Percentiles rank a stretch among this genome's conserved stretches.
phyloP scores from a whole-genome alignment of 495 filamentous ascomycete genomes.

The Poronia punctata region DNA sequence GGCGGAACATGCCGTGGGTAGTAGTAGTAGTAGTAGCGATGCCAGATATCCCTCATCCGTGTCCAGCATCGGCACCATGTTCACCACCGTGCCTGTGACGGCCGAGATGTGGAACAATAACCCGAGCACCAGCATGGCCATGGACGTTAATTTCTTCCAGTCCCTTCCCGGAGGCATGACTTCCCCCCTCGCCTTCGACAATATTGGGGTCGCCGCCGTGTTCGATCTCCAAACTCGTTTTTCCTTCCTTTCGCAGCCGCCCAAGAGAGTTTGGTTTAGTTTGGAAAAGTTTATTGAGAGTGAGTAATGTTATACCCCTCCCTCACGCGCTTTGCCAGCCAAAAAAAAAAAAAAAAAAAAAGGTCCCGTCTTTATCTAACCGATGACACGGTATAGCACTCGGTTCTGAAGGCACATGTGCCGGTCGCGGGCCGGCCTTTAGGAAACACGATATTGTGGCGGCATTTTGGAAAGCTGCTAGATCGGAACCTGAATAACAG shows the following conservation, averaged over 20 bases:
- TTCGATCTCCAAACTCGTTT: slow-evolving; percentile 13
- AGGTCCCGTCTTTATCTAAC: too few species aligned
- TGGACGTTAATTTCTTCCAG: slow-evolving; percentile 7
- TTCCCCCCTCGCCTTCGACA: slow-evolving; percentile 16
- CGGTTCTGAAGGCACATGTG: slow-evolving; percentile 44
- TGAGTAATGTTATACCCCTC: slow-evolving; percentile 1
- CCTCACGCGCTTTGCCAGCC: neutral
- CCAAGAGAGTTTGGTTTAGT: slow-evolving; percentile 16
- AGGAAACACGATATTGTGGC: slow-evolving; percentile 50
- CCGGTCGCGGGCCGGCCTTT: slow-evolving; percentile 57
- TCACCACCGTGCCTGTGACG: slow-evolving; percentile 1
- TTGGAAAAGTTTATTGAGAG: slow-evolving; percentile 20
- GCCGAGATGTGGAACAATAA: slow-evolving; percentile 11
- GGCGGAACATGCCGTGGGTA: neutral
- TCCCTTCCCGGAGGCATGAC: slow-evolving; percentile 4
- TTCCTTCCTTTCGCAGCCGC: slow-evolving; percentile 20
- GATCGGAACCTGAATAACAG: neutral
- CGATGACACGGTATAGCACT: slow-evolving; percentile 32
- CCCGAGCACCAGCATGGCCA: slow-evolving; percentile 5
- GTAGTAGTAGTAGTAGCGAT: too few species aligned
- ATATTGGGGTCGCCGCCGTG: slow-evolving; percentile 7
- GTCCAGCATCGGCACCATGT: slow-evolving; percentile 4
- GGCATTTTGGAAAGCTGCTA: slow-evolving; percentile 40
- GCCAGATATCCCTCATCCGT: slow-evolving; percentile 1
- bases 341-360: neutral